A percentile compares a stretch with the other conserved stretches of the same genome.
These are phyloP conservation scores for Pleurotus tuber-regium DNA, from an alignment of 768 basidiomycete species.

Conservation along the genomic window DNA sequence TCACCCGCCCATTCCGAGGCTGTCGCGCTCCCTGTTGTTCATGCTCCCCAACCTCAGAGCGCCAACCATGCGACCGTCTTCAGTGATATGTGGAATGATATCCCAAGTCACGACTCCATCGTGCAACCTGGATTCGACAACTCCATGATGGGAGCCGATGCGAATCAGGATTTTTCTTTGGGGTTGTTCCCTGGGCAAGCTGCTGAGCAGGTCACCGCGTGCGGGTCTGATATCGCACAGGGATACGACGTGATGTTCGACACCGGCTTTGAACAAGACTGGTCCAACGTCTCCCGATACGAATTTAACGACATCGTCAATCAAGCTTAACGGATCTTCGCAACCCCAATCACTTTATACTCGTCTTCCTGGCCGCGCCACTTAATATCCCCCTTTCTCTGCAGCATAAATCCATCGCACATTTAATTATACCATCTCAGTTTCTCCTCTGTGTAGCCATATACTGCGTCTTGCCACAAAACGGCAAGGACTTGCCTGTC, in stretches of 20 bases:
- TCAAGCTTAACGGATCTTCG: neutral
- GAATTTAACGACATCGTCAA: conserved; percentile 2
- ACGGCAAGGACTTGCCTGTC: too few species aligned
- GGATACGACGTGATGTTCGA: neutral
- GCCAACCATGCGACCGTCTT: conserved; percentile 14
- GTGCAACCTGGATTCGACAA: neutral
- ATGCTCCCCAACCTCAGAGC: conserved; percentile 23
- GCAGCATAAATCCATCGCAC: neutral
- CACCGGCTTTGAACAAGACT: neutral
- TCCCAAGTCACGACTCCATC: too few species aligned
- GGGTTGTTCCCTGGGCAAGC: neutral
- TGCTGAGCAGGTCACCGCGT: neutral
- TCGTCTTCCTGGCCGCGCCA: neutral
- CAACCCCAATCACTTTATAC: neutral
- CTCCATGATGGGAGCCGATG: neutral
- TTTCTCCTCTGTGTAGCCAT: conserved; percentile 6
- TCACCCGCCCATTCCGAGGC: conserved; percentile 31
- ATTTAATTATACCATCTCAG: neutral
- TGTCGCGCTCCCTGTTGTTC: conserved; percentile 14
- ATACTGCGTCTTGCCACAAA: neutral
- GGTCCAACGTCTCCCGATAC: neutral
- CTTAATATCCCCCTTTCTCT: neutral
- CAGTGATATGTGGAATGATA: conserved; percentile 18
- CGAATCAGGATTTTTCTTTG: neutral
- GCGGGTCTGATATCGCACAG: neutral